Evolutionary conservation across 257 asterid species (phyloP), one percentile per base, ranked within the genome.

Genomic region (Euphrasia confusa): DNA sequence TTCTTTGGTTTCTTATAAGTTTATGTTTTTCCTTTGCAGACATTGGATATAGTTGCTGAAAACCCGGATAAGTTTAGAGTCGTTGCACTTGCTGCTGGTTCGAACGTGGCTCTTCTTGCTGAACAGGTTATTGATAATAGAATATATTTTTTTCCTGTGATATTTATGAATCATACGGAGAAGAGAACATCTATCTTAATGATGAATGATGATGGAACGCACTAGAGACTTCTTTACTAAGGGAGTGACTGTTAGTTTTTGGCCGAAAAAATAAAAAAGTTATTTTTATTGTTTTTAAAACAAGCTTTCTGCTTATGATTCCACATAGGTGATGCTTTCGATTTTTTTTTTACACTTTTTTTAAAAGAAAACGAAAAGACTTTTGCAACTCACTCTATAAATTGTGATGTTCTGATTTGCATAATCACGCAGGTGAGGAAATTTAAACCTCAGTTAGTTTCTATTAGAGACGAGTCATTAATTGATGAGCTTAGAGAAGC

Each of bases 71-170:
- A 89, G 71, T 93, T 89, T 68, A 78, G 73, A 65, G 83, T 93
- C 17, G 92, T 93, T 7, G 97, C 99, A 60, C 99, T 93, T 72
- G 96, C 99, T 49, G 97, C 99, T 77, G 97, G 99, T 73, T 93
- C 99, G 57, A 93, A 93, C 70, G 86, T 93, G 50, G 77, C 99
- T 45, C 99, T 93, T 74, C 99, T 93, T 72, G 97, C 95, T 45
- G 97, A 93, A 70, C 99, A 93, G 94, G 99, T 92, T 68, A 63
- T 35, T 17, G 67, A 61, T 57, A 21, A 21, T 27, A 42, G 26
- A 9, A 10, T 17, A 7, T 35, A 61, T 61, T 68, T 17, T 21
- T 53, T 53, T 7, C 7, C 24, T 26, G 59, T 55, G 10, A 7
- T 58, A 58, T 37, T 7, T 33, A n/a, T 30, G 45, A 18, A 57